A percentile compares a stretch with the other conserved stretches of the same genome.
Conservation (phyloP, 768 basidiomycete genomes). For the Pleurotus giganteus region DNA sequence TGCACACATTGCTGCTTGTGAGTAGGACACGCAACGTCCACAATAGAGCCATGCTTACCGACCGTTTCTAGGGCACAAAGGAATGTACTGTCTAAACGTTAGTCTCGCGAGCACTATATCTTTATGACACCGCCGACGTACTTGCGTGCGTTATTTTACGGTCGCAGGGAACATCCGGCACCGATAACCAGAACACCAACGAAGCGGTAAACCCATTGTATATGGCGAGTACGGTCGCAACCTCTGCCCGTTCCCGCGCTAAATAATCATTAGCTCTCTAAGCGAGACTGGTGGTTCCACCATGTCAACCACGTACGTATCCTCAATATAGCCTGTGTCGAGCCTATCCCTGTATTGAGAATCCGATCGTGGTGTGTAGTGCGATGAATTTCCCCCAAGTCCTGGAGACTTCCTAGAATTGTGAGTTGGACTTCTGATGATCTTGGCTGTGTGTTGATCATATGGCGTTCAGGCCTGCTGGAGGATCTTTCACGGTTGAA, state of each 20-base stretch:
- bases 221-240: not conserved
- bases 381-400: conserved; percentile 27
- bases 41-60: not conserved
- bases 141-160: not conserved
- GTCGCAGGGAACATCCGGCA: not conserved
- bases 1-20: not conserved
- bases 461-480: conserved; percentile 20
- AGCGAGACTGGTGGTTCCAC: conserved; percentile 22
- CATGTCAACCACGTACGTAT: conserved; percentile 18
- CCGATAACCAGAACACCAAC: not conserved
- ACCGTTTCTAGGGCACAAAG: not conserved
- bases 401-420: conserved; percentile 27
- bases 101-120: not conserved
- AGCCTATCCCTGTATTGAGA: no score
- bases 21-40: not conserved
- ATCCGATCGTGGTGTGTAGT: no score
- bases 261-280: conserved; percentile 10
- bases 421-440: conserved; percentile 11
- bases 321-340: no score
- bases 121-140: not conserved
- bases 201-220: not conserved
- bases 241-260: not conserved
- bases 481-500: conserved; percentile 27
- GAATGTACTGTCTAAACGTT: conserved; percentile 1
- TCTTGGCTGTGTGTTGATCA: not conserved